Conservation (phyloP, 371 early-diverging fungal species). For the Rhizopus stolonifer region DNA sequence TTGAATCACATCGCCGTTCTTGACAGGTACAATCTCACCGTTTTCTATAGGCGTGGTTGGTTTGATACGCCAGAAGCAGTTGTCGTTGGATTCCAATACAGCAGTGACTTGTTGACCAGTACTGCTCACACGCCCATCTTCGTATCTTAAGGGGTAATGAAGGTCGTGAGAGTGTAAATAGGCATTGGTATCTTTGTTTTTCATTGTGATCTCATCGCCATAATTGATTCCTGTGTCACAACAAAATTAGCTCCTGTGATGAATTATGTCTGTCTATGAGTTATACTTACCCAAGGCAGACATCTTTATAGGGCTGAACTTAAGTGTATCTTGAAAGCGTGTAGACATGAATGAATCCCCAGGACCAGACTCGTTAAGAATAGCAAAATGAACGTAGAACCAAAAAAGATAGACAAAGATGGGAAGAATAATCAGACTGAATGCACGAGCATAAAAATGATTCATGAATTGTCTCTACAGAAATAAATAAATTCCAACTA, state of each 20-base stretch:
- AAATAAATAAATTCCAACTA: background rate
- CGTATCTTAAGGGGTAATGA: constrained; percentile 88
- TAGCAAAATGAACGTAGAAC: constrained; percentile 83
- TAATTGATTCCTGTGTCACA: constrained; percentile 67
- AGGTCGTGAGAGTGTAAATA: constrained; percentile 85
- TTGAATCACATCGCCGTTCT: constrained; percentile 67
- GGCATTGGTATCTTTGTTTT: constrained; percentile 71
- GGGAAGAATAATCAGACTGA: constrained; percentile 80
- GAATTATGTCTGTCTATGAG: background rate
- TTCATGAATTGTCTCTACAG: constrained; percentile 62
- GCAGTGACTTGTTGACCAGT: constrained; percentile 95
- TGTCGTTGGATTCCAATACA: constrained; percentile 65
- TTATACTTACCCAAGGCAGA: constrained; percentile 43
- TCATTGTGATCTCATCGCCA: constrained; percentile 76
- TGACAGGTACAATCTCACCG: constrained; percentile 35
- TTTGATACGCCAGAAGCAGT: constrained; percentile 83
- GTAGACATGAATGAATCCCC: constrained; percentile 94
- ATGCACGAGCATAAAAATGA: constrained; percentile 65
- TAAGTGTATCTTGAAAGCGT: constrained; percentile 85
- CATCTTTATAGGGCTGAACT: constrained; percentile 72
- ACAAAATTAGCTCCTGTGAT: background rate
- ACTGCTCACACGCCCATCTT: constrained; percentile 89
- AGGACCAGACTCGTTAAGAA: constrained; percentile 79
- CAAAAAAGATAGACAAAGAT: constrained; percentile 68
- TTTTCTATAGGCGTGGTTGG: constrained; percentile 46